Base-by-base conservation (phyloP, 768 basidiomycete genomes). In the Pisolithus orientalis region DNA sequence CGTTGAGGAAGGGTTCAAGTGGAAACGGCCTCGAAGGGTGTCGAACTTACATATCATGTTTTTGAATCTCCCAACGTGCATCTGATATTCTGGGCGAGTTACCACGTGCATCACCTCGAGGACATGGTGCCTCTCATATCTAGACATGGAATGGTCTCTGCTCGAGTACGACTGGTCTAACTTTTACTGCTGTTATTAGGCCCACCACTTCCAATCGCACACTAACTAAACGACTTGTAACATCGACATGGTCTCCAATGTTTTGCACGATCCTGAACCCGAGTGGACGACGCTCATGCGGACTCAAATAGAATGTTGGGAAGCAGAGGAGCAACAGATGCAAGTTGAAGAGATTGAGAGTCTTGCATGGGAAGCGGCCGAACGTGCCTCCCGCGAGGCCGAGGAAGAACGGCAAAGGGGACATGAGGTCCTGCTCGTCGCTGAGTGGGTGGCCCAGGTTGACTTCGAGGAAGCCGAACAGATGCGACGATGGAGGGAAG, bases 381-480 rank as follows among this genome's bases (percentile, higher is more conserved):
- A 64, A 43, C 59, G 51, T 16, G 60, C 60, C 2, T 52, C 53
- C 3, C 66, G 64, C 7, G 58, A 64, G 40, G 54, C 47, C 3
- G 60, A 66, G 44, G 59, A 54, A 39, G 60, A 44, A 44, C 52
- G 60, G 17, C 40, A 8, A 16, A 44, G 57, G 24, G 62, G 62
- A 7, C 7, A 10, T 0, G 60, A 62, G 46, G 62, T 59, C 1
- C 53, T 56, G 8, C 52, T 56, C 14, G 64, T 57, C 1, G 56
- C 54, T 5, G 55, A 65, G 44, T 46, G 62, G 47, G 64, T 62
- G 5, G 65, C 62, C 14, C 50, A 52, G 39, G 60, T 51, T n/a
- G 66, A 62, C 45, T 32, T 55, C 4, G 57, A 50, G 8, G 65
- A 66, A 45, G 62, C 56, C 2, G 55, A 62, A 21, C 62, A 66